Evolutionary conservation across 371 early-diverging fungal genomes (phyloP), one percentile per base, ranked within the genome.

Genomic region (Batrachochytrium dendrobatidis): DNA sequence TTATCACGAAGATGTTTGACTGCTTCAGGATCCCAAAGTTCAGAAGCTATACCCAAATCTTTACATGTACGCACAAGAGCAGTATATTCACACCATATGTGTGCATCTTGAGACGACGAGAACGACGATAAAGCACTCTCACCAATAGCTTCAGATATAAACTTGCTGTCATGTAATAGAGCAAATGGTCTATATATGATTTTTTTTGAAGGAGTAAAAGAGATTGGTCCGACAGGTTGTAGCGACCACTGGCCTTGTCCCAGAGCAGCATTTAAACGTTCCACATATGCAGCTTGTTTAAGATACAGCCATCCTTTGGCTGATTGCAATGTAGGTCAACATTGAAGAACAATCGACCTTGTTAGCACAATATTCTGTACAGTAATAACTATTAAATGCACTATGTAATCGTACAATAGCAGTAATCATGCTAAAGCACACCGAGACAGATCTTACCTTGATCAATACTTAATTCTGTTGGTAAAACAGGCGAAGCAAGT

Each of bases 51-150:
- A 33, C 96, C 96, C 50, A 97, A 71, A 74, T 97, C 98, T 69
- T 97, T 97, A 77, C 96, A 97, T 73, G 94, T 94, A 35, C 96
- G 82, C 85, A 94, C 90, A 61, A 97, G 72, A 8, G 98, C 96
- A 67, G 94, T 96, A 45, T 88, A 88, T 68, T 92, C 93, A 66
- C 86, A 86, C 39, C 39, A 39, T n/a, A 12, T 12, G n/a, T 39
- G 39, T n/a, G 39, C 39, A 12, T 12, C n/a, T 12, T 12, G 15
- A 12, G n/a, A n/a, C 39, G 39, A 15, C 15, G 12, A 12, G n/a
- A 39, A 39, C 39, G 39, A 39, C 39, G 39, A 12, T n/a, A 39
- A n/a, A 12, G 39, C n/a, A 12, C 15, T n/a, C 39, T 39, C 39
- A n/a, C 39, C 39, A 39, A 39, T n/a, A 12, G 39, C 39, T n/a